Conservation (phyloP, 2,329 filamentous ascomycete species). For the Calcarisporium arbuscula region DNA sequence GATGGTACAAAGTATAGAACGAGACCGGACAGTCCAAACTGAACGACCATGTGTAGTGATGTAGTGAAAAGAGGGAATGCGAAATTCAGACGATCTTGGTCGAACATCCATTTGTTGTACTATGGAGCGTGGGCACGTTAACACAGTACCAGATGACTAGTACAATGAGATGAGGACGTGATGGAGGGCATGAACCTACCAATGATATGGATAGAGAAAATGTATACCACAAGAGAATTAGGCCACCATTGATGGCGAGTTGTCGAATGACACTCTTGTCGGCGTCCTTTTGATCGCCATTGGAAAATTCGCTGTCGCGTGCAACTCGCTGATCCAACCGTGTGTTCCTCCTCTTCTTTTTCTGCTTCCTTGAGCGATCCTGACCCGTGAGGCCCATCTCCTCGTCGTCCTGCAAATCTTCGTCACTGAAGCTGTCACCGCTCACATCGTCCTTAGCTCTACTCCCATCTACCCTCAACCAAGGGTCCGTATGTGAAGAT, state of each 20-base stretch:
- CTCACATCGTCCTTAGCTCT: slow-evolving; percentile 25
- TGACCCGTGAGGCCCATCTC: slow-evolving; percentile 77
- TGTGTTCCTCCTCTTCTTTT: slow-evolving; percentile 60
- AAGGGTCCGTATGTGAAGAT: slow-evolving; percentile 39
- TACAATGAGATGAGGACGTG: not conserved
- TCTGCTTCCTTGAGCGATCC: slow-evolving; percentile 62
- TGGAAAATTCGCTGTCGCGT: slow-evolving; percentile 53
- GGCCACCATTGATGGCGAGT: slow-evolving; percentile 65
- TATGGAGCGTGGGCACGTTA: too few relatives aligned
- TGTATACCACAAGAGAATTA: slow-evolving; percentile 82
- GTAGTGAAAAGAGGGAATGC: slow-evolving; percentile 94
- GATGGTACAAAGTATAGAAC: slow-evolving; percentile 80
- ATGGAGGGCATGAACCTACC: slow-evolving; percentile 47
- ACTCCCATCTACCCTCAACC: slow-evolving; percentile 18
- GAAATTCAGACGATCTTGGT: slow-evolving; percentile 76
- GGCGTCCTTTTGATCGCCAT: slow-evolving; percentile 67
- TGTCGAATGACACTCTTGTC: slow-evolving; percentile 66
- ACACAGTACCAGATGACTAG: too few relatives aligned
- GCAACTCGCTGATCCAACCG: slow-evolving; percentile 64
- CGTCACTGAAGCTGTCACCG: slow-evolving; percentile 58
- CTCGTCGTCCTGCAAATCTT: slow-evolving; percentile 77
- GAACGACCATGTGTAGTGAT: slow-evolving; percentile 89
- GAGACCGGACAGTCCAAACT: slow-evolving; percentile 71
- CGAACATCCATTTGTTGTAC: slow-evolving; percentile 99
- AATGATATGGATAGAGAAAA: slow-evolving; percentile 93